Evolutionary conservation across 2,329 filamentous ascomycete genomes (phyloP), one percentile per base, ranked within the genome.

Genomic region (Xylariaceae sp.): DNA sequence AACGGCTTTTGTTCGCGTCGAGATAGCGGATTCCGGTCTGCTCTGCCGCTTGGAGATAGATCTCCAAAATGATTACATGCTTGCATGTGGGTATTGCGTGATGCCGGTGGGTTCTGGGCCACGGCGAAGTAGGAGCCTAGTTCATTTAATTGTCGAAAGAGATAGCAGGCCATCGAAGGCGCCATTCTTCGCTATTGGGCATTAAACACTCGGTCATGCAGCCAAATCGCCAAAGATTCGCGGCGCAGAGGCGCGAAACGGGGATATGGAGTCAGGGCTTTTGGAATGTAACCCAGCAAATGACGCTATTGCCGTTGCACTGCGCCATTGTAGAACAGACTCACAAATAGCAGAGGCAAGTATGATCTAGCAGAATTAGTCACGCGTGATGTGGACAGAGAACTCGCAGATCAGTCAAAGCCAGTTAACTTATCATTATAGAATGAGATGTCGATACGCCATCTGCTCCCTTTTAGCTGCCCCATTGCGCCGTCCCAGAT

Each of bases 51-150:
- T 18, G 19, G 21, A 18, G 32, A 34, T 9, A 6, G 18, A 9
- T 46, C 48, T 45, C 50, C 44, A 48, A 53, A 18, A 16, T n/a
- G 15, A 53, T 49, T 55, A 40, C 53, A 55, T 50, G 53, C 50
- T 56, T 39, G 32, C 36, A 40, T 47, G 54, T 22, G 42, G 34
- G 30, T 59, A 53, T 59, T 59, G 56, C 56, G 56, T 59, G 56
- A 59, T 56, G 36, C 39, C 47, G 46, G 34, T 45, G 36, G 22
- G 22, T 36, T 44, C 56, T 59, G 56, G 54, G 54, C 54, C 36
- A 39, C 42, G n/a, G 34, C 39, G 32, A 58, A 49, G 48, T 42
- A 47, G 51, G 51, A 34, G 32, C 3, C 26, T 57, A 52, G 41
- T 43, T 54, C 50, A 29, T n/a, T 44, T 44, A 43, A 39, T 47